Percentiles rank a stretch among this genome's conserved stretches.
Conservation (phyloP, 169 alveolate genomes). For the Cryptosporidium canis region DNA sequence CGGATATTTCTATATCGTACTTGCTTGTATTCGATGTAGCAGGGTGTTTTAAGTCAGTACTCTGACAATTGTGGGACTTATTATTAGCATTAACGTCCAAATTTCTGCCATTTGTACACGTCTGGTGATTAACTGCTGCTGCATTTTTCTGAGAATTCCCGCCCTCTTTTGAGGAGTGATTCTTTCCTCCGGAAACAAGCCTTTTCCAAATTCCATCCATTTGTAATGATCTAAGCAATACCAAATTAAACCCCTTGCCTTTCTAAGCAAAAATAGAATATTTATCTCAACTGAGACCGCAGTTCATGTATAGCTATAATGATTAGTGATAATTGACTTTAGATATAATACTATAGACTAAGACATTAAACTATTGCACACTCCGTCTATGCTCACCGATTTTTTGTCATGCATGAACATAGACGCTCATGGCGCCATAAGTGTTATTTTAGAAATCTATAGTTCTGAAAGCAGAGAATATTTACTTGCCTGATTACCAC, state of each 20-base stretch:
- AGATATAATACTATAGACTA: slow-evolving; percentile 14
- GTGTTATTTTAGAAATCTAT: neutral
- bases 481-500: too few relatives aligned
- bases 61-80: neutral
- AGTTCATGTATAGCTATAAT: neutral
- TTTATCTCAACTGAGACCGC: neutral
- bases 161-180: slow-evolving; percentile 39
- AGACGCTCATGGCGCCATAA: slow-evolving; percentile 55
- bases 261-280: slow-evolving; percentile 2
- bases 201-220: slow-evolving; percentile 73
- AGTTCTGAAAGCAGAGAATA: too few relatives aligned
- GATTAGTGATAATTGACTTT: neutral
- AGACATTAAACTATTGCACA: slow-evolving; percentile 44
- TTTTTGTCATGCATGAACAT: slow-evolving; percentile 31
- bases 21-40: neutral
- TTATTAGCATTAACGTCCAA: neutral
- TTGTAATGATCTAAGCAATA: neutral
- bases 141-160: slow-evolving; percentile 17
- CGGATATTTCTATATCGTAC: slow-evolving; percentile 3
- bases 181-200: slow-evolving; percentile 70
- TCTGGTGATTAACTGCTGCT: neutral
- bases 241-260: slow-evolving; percentile 1
- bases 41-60: neutral
- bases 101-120: neutral
- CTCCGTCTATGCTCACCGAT: slow-evolving; percentile 52